Conservation (phyloP, 345 rosid species). For the Brassica nigra region DNA sequence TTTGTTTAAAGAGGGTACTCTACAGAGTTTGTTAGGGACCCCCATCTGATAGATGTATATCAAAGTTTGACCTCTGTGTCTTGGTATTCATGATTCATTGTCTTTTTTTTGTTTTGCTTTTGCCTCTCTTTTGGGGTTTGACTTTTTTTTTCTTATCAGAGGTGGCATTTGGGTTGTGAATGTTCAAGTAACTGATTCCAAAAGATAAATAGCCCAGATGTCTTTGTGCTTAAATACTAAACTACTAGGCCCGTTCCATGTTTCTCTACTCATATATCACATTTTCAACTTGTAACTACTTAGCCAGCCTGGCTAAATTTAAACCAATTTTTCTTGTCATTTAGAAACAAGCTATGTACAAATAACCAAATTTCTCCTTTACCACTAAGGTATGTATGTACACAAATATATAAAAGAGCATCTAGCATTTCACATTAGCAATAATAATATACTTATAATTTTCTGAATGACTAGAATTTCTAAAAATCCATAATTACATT, state of each 20-base stretch:
- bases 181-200: neutral
- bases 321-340: neutral
- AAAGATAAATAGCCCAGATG: neutral
- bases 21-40: slow-evolving; percentile 10
- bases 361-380: neutral
- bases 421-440: neutral
- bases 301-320: neutral
- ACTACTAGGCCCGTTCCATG: neutral
- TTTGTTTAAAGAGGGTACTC: slow-evolving; percentile 15
- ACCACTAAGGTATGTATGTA: neutral
- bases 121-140: slow-evolving; percentile 36
- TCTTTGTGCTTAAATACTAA: neutral
- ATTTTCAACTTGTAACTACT: neutral
- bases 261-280: neutral
- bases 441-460: too few species aligned
- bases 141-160: neutral
- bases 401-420: neutral
- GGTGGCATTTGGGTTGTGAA: neutral
- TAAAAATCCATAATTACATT: too few species aligned
- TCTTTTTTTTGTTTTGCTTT: slow-evolving; percentile 31
- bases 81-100: neutral
- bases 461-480: too few species aligned
- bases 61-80: slow-evolving; percentile 31
- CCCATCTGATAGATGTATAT: slow-evolving; percentile 17
- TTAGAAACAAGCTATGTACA: neutral